These are phyloP conservation scores for Magnolia changhungtana DNA, from an alignment of 164 flowering plant species.

Conservation along the genomic window DNA sequence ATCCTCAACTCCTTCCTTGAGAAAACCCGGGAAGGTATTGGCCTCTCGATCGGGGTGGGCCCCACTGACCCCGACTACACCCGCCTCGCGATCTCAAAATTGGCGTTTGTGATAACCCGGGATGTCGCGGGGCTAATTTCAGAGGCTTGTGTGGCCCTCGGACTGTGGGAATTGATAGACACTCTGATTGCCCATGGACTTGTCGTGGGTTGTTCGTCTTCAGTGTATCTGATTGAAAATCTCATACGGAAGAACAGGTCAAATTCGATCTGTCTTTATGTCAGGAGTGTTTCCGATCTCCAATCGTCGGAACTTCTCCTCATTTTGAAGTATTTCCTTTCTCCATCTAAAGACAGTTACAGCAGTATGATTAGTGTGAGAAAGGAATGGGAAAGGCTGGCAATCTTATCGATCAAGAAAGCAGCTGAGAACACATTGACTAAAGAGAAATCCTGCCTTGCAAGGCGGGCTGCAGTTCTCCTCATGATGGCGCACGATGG, in stretches of 20 bases:
- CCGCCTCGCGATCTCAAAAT: slow-evolving; percentile 38
- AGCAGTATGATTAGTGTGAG: slow-evolving; percentile 37
- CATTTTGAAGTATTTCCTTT: slow-evolving; percentile 66
- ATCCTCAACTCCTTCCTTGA: slow-evolving; percentile 47
- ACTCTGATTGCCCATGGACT: slow-evolving; percentile 44
- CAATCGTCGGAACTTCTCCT: slow-evolving; percentile 41
- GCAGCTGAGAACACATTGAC: slow-evolving; percentile 31
- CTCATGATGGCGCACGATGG: slow-evolving; percentile 81
- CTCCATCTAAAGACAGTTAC: slow-evolving; percentile 31
- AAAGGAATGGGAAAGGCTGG: slow-evolving; percentile 79
- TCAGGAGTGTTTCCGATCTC: slow-evolving; percentile 50
- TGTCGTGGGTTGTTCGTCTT: slow-evolving; percentile 29
- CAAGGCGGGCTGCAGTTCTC: slow-evolving; percentile 58
- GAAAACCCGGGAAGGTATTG: slow-evolving; percentile 27
- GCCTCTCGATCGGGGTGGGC: slow-evolving; percentile 24
- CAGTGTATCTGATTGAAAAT: slow-evolving; percentile 26
- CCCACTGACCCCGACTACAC: slow-evolving; percentile 22
- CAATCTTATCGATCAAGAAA: slow-evolving; percentile 29
- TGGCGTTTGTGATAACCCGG: slow-evolving; percentile 45
- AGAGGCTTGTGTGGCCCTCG: slow-evolving; percentile 57
- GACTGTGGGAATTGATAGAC: slow-evolving; percentile 64
- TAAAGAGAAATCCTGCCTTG: slow-evolving; percentile 26
- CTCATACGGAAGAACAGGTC: slow-evolving; percentile 46
- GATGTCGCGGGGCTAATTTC: slow-evolving; percentile 48
- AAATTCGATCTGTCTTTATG: slow-evolving; percentile 54